Conservation (phyloP, 768 basidiomycete species). For the Tricholoma terreum region DNA sequence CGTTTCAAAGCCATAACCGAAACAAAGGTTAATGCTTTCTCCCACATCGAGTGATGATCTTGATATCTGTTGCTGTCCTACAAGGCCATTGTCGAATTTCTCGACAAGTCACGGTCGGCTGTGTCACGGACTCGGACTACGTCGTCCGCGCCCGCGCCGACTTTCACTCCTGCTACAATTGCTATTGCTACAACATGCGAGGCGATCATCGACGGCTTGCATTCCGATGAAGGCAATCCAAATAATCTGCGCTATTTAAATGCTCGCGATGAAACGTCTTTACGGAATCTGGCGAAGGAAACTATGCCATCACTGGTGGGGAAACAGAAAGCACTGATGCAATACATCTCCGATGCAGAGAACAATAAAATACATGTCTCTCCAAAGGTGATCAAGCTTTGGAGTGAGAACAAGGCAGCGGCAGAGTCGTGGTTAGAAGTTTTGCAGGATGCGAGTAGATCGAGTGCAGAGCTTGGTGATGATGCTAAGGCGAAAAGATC, state of each 20-base stretch:
- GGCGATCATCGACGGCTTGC: conserved; percentile 54
- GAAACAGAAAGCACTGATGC: conserved; percentile 47
- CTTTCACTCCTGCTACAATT: conserved; percentile 77
- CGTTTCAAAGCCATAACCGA: conserved; percentile 80
- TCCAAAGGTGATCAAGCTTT: conserved; percentile 60
- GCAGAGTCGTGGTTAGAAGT: conserved; percentile 44
- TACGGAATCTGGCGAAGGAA: conserved; percentile 45
- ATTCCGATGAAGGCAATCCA: conserved; percentile 62
- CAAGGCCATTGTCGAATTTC: conserved; percentile 73
- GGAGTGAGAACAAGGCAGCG: conserved; percentile 52
- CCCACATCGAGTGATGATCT: conserved; percentile 3
- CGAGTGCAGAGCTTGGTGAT: conserved; percentile 35
- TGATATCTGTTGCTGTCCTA: neutral
- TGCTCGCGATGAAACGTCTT: conserved; percentile 52
- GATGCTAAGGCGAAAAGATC: conserved; percentile 38
- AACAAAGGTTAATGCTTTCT: conserved; percentile 50
- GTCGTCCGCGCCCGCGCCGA: conserved; percentile 70
- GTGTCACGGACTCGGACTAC: conserved; percentile 67
- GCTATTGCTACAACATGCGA: conserved; percentile 56
- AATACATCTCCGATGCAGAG: conserved; percentile 52
- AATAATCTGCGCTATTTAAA: conserved; percentile 56
- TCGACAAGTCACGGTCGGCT: conserved; percentile 78
- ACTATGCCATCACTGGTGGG: conserved; percentile 41
- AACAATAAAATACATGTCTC: conserved; percentile 47
- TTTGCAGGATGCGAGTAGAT: conserved; percentile 42